Evolutionary conservation across 768 basidiomycete species (phyloP).

Genomic region (Steccherinum ochraceum): DNA sequence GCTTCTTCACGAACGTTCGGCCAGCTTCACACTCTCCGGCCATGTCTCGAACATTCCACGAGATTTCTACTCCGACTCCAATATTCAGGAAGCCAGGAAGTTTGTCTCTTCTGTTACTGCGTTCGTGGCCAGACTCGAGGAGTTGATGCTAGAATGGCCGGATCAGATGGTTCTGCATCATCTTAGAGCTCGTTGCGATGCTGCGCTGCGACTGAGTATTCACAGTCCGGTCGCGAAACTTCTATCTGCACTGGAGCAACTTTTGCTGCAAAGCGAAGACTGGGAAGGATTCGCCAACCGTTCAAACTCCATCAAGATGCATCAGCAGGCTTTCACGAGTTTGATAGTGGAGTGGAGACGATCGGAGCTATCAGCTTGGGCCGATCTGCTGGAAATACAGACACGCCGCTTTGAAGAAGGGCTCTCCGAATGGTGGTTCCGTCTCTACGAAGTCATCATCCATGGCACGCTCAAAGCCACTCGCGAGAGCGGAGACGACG

Average conservation of each 20-base stretch:
- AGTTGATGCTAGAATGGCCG: constrained; percentile 78
- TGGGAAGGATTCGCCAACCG: constrained; percentile 96
- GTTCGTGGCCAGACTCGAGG: constrained; percentile 46
- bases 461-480: constrained; percentile 51
- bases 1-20: constrained; percentile 38
- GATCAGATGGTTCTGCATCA: constrained; percentile 97
- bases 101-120: constrained; percentile 43
- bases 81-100: constrained; percentile 64
- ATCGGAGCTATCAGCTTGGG: constrained; percentile 86
- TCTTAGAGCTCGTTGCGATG: constrained; percentile 63
- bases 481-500: constrained; percentile 29
- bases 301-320: constrained; percentile 69
- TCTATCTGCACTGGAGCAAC: constrained; percentile 76
- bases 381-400: constrained; percentile 69
- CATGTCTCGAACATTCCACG: constrained; percentile 26
- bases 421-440: constrained; percentile 84
- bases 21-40: constrained; percentile 20
- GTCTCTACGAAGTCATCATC: constrained; percentile 72
- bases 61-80: constrained; percentile 81
- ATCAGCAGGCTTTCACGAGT: constrained; percentile 58
- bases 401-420: constrained; percentile 35
- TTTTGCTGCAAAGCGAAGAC: constrained; percentile 83
- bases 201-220: constrained; percentile 53
- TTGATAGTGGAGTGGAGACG: constrained; percentile 89
- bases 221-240: constrained; percentile 76